Percentiles rank a stretch among this genome's conserved stretches.
Conservation (phyloP, 257 asterid genomes). For the Penstemon barbatus region DNA sequence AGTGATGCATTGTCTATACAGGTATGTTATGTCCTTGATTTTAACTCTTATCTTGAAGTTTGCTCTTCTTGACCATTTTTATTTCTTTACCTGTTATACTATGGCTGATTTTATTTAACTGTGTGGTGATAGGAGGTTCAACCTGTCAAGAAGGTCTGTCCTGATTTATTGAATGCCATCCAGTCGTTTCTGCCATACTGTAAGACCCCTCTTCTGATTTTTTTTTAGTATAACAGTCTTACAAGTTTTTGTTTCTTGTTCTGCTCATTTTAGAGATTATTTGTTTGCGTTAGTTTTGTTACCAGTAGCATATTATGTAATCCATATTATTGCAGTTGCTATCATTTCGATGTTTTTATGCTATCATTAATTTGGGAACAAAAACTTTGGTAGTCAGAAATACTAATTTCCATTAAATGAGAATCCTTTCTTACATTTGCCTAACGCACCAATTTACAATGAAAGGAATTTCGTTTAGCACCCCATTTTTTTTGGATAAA, state of each 20-base stretch:
- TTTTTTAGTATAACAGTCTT: conserved; percentile 9
- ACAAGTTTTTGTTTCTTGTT: neutral
- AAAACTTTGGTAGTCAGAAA: too few relatives aligned
- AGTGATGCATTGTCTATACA: conserved; percentile 75
- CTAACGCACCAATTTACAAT: neutral
- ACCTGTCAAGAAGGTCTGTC: conserved; percentile 85
- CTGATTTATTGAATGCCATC: conserved; percentile 77
- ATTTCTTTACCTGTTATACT: conserved; percentile 4
- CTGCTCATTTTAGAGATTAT: neutral
- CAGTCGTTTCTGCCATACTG: conserved; percentile 78
- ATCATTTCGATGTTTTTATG: conserved; percentile 4
- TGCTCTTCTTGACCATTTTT: conserved; percentile 23
- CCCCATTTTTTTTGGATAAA: conserved; percentile 1
- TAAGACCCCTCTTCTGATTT: conserved; percentile 46
- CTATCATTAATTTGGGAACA: neutral
- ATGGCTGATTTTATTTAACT: too few relatives aligned
- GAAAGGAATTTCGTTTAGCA: neutral
- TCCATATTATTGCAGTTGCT: neutral
- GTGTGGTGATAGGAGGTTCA: conserved; percentile 67
- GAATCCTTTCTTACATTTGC: neutral
- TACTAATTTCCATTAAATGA: conserved; percentile 5
- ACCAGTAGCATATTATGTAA: conserved; percentile 16
- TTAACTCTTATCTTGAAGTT: conserved; percentile 20
- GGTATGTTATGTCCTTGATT: conserved; percentile 42
- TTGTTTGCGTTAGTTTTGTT: neutral